Evolutionary conservation across 1,139 yeast genomes (phyloP).

Genomic region (Pichia sp.): DNA sequence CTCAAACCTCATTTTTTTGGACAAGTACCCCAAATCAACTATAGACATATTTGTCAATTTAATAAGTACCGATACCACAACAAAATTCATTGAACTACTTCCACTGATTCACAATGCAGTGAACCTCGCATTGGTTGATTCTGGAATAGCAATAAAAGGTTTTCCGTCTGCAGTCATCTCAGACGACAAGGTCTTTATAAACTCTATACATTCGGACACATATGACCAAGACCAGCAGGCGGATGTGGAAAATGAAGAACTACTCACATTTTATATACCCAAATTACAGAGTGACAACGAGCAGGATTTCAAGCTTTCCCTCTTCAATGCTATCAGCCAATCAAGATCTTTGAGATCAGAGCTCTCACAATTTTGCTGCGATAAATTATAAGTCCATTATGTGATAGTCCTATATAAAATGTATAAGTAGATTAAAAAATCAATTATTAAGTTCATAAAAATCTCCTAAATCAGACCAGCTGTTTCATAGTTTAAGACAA

Average conservation of each 20-base stretch:
- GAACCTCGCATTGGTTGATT: slow-evolving; percentile 73
- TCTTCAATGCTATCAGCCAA: slow-evolving; percentile 39
- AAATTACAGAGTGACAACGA: slow-evolving; percentile 27
- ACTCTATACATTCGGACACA: slow-evolving; percentile 20
- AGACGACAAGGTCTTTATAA: slow-evolving; percentile 11
- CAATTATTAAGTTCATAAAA: background rate
- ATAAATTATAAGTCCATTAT: slow-evolving; percentile 5
- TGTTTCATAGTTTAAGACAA: background rate
- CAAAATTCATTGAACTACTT: slow-evolving; percentile 36
- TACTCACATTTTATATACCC: slow-evolving; percentile 50
- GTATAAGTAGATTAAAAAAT: background rate
- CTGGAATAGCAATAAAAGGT: slow-evolving; percentile 76
- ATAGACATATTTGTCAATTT: slow-evolving; percentile 76
- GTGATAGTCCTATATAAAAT: background rate
- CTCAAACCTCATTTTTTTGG: slow-evolving; percentile 54
- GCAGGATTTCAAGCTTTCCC: slow-evolving; percentile 20
- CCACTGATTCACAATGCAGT: slow-evolving; percentile 55
- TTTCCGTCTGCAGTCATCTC: slow-evolving; percentile 49
- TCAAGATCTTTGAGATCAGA: slow-evolving; percentile 45
- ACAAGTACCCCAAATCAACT: slow-evolving; percentile 83
- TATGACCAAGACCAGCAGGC: slow-evolving; percentile 9
- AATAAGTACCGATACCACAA: slow-evolving; percentile 42
- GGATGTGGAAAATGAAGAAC: slow-evolving; percentile 35
- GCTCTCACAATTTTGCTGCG: slow-evolving; percentile 34
- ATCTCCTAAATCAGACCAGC: background rate